Conservation (phyloP, 2,329 filamentous ascomycete genomes). For the Aaosphaeria pasadenensis region DNA sequence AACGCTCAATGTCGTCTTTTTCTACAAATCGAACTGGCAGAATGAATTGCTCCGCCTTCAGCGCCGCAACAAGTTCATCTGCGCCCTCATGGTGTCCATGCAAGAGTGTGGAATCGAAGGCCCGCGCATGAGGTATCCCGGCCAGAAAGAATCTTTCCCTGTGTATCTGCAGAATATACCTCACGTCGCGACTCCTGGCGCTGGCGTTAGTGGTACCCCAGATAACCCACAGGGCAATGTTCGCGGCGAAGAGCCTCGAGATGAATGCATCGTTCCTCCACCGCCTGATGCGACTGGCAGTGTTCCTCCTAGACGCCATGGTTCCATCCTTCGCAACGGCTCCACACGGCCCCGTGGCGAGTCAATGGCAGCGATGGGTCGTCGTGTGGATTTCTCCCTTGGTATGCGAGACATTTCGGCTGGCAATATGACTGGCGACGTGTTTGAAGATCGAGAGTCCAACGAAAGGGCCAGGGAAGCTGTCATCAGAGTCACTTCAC, state of each 20-base stretch:
- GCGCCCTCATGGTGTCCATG: constrained; percentile 84
- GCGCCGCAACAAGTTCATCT: constrained; percentile 91
- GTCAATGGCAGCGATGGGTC: constrained; percentile 56
- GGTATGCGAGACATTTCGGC: constrained; percentile 61
- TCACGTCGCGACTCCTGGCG: constrained; percentile 42
- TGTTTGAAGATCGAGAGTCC: constrained; percentile 56
- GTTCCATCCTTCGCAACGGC: constrained; percentile 56
- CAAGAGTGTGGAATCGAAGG: constrained; percentile 81
- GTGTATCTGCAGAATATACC: constrained; percentile 59
- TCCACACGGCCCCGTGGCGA: constrained; percentile 54
- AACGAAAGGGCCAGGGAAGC: constrained; percentile 32
- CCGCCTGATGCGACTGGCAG: constrained; percentile 12
- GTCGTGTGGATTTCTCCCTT: constrained; percentile 68
- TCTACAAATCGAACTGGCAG: constrained; percentile 97
- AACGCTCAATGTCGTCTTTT: constrained; percentile 89
- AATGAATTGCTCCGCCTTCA: constrained; percentile 88
- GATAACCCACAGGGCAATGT: constrained; percentile 43
- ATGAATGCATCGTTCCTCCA: constrained; percentile 43
- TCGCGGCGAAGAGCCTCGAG: constrained; percentile 29
- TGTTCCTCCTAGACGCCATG: constrained; percentile 29
- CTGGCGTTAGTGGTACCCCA: constrained; percentile 42
- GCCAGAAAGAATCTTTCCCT: constrained; percentile 64
- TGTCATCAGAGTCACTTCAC: constrained; percentile 41
- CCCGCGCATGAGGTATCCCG: constrained; percentile 69
- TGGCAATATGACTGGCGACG: constrained; percentile 61